These are phyloP conservation scores for Solanum hybrid DNA, from an alignment of 305 asterid genomes.

Conservation along the genomic window DNA sequence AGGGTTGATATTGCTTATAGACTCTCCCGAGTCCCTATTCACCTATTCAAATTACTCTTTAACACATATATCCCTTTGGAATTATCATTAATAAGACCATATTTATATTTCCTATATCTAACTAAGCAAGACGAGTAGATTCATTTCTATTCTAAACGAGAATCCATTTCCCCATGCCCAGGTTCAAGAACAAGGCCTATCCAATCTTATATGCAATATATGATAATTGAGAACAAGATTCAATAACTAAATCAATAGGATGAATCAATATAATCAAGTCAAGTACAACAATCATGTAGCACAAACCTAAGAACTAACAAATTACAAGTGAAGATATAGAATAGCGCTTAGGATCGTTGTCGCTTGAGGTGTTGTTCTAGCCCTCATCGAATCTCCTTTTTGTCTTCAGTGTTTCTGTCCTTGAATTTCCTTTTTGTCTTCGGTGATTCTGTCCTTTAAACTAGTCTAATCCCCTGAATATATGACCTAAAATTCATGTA, in stretches of 20 bases:
- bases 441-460: background rate
- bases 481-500: background rate
- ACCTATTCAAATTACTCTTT: background rate
- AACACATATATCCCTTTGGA: background rate
- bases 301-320: background rate
- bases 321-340: background rate
- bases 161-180: background rate
- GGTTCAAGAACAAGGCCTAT: background rate
- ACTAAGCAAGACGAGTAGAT: background rate
- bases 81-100: background rate
- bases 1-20: background rate
- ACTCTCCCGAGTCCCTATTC: background rate
- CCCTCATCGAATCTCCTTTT: background rate
- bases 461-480: background rate
- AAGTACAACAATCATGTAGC: background rate
- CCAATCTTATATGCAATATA: background rate
- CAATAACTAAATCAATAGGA: background rate
- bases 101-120: background rate
- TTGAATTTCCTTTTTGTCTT: background rate
- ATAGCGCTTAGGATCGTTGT: background rate
- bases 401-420: background rate
- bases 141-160: background rate
- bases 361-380: background rate
- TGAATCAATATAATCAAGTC: background rate
- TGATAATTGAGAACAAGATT: background rate